Conservation (phyloP, 352 stramenopile genomes). For the Globisporangium middletonii region DNA sequence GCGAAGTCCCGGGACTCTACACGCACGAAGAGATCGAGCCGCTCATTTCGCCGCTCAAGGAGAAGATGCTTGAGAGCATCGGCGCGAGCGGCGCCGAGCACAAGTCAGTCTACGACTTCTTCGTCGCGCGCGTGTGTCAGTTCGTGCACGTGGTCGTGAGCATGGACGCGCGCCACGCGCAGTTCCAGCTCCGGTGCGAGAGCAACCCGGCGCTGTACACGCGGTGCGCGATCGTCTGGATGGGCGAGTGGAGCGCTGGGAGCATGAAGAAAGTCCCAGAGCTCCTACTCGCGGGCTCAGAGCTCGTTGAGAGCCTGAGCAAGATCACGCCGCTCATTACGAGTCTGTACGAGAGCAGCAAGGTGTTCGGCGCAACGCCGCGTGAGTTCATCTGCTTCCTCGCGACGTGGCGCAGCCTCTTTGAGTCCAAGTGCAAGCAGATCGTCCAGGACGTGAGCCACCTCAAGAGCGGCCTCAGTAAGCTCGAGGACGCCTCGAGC, state of each 20-base stretch:
- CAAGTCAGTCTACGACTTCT: conserved; percentile 92
- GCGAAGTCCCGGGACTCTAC: conserved; percentile 91
- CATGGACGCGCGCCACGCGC: conserved; percentile 62
- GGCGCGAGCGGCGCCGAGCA: conserved; percentile 36
- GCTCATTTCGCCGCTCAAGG: conserved; percentile 85
- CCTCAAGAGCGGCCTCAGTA: conserved; percentile 86
- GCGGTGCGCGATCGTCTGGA: conserved; percentile 89
- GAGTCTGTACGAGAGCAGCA: conserved; percentile 60
- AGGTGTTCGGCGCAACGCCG: conserved; percentile 66
- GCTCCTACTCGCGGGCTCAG: conserved; percentile 48
- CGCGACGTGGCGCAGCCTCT: conserved; percentile 69
- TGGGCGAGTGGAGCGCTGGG: conserved; percentile 84
- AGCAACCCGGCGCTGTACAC: conserved; percentile 93
- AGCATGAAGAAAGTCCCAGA: conserved; percentile 80
- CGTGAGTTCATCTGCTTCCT: conserved; percentile 87
- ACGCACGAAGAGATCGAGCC: conserved; percentile 92
- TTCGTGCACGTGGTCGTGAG: conserved; percentile 87
- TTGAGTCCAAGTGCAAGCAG: conserved; percentile 73
- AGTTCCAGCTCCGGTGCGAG: conserved; percentile 88
- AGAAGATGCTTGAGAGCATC: conserved; percentile 85
- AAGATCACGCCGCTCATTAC: conserved; percentile 53
- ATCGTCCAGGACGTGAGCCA: conserved; percentile 85
- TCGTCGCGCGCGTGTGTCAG: conserved; percentile 83
- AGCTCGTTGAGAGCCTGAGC: conserved; percentile 51
- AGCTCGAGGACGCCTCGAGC: conserved; percentile 86